phyloP scores from a whole-genome alignment of 2,329 filamentous ascomycete species.

The Orbilia oligospora region DNA sequence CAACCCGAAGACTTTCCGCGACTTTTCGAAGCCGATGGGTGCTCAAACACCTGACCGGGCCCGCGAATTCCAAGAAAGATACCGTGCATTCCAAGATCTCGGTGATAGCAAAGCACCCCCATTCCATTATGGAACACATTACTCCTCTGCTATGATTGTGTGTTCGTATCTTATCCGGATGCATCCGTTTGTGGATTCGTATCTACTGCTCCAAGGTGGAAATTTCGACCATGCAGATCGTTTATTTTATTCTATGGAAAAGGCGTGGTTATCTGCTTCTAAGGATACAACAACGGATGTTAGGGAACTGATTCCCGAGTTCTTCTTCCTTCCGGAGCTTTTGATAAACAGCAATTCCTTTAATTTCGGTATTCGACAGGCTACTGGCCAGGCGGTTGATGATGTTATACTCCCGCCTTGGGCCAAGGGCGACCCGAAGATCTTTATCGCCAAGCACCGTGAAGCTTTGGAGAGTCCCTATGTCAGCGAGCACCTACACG shows the following conservation, averaged over 20 bases:
- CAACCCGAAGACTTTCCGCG: constrained; percentile 87
- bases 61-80: constrained; percentile 84
- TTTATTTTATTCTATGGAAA: constrained; percentile 92
- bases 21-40: constrained; percentile 96
- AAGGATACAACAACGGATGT: constrained; percentile 93
- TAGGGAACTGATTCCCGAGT: constrained; percentile 93
- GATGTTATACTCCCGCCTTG: constrained; percentile 91
- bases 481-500: constrained; percentile 88
- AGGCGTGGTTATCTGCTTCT: constrained; percentile 91
- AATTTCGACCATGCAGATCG: constrained; percentile 96
- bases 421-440: constrained; percentile 95
- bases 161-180: constrained; percentile 95
- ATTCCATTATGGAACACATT: constrained; percentile 98
- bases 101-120: constrained; percentile 81
- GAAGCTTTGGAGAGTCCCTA: constrained; percentile 94
- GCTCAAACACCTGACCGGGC: constrained; percentile 84
- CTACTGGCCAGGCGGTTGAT: constrained; percentile 82
- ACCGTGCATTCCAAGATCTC: constrained; percentile 90
- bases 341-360: constrained; percentile 93
- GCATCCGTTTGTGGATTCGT: constrained; percentile 96
- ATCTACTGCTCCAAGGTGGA: constrained; percentile 92
- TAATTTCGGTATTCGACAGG: constrained; percentile 90
- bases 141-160: constrained; percentile 99
- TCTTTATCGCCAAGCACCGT: constrained; percentile 96
- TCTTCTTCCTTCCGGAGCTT: constrained; percentile 97